phyloP scores from a whole-genome alignment of 345 rosid genomes.

The Conringia planisiliqua region DNA sequence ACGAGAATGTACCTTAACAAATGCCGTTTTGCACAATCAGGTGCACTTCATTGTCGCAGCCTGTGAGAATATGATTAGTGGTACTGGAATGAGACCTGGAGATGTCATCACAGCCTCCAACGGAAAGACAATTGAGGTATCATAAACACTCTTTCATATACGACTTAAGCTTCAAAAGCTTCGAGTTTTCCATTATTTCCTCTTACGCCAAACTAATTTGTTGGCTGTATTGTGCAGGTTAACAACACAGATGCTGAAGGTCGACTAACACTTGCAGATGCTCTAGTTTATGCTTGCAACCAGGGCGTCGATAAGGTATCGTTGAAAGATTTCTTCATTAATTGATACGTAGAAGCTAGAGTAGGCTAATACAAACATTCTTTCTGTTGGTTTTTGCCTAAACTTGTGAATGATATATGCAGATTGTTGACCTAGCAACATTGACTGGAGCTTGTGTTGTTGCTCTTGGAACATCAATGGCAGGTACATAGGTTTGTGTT shows the following conservation, averaged over 20 bases:
- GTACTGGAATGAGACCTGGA: conserved; percentile 99
- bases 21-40: conserved; percentile 36
- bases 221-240: conserved; percentile 49
- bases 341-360: conserved; percentile 3
- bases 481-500: conserved; percentile 46
- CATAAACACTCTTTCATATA: background rate
- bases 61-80: conserved; percentile 98
- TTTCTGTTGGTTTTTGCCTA: background rate
- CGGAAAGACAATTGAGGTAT: conserved; percentile 93
- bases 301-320: conserved; percentile 89
- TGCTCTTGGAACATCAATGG: conserved; percentile 95
- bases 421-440: conserved; percentile 92
- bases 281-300: conserved; percentile 90
- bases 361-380: background rate
- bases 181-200: background rate
- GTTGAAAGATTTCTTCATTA: background rate
- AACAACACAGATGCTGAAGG: conserved; percentile 99
- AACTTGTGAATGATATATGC: conserved; percentile 12
- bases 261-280: conserved; percentile 96
- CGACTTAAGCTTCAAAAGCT: background rate
- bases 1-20: background rate
- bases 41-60: conserved; percentile 94
- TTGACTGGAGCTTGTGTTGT: conserved; percentile 83
- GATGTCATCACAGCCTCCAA: conserved; percentile 94
- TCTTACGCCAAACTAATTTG: background rate